Base-by-base conservation (phyloP, 306 rosid species). In the Sesbania bispinosa region DNA sequence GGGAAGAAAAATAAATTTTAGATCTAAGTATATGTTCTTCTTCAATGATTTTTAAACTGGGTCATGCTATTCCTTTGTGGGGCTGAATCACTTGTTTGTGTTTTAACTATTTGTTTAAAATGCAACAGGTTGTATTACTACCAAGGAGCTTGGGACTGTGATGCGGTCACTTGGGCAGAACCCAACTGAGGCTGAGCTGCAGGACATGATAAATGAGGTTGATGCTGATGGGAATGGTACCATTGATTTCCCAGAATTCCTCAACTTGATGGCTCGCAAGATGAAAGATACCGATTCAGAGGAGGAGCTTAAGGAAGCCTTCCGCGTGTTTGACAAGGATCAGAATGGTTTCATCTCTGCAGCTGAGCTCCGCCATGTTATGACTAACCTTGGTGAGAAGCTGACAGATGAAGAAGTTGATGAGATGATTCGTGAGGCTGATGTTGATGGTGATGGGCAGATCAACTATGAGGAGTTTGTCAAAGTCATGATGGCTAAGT, bases 261-360 rank as follows among this genome's bases (percentile, higher is more conserved):
- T 90, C 60, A 87, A 85, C 70, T 85, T 90, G 71, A 90, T 90
- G 96, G 96, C 93, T 4, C 77, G 90, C 38, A 90, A 90, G 90
- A 90, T 87, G 96, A 85, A 87, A 36, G 96, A 87, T 67, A 87
- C 96, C 0, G 93, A 90, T 62, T 87, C 90, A 0, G 93, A 90
- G 84, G 93, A 90, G 80, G 96, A 90, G 80, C 90, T 90, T 54
- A 90, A 87, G 88, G 93, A 87, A 66, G 96, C 96, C 3, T 90
- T 90, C 85, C 88, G 90, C 2, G 93, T 90, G 72, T 90, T 90
- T 0, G 96, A 90, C 82, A 90, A 85, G 89, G 96, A 90, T 59
- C 96, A 90, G 77, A 85, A 90, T 61, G 96, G 96, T 32, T 90
- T 90, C 90, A 90, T 90, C 77, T 87, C 96, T 29, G 96, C 96